These are phyloP conservation scores for Flaveria trinervia DNA, from an alignment of 129 eudicot genomes.

Conservation along the genomic window DNA sequence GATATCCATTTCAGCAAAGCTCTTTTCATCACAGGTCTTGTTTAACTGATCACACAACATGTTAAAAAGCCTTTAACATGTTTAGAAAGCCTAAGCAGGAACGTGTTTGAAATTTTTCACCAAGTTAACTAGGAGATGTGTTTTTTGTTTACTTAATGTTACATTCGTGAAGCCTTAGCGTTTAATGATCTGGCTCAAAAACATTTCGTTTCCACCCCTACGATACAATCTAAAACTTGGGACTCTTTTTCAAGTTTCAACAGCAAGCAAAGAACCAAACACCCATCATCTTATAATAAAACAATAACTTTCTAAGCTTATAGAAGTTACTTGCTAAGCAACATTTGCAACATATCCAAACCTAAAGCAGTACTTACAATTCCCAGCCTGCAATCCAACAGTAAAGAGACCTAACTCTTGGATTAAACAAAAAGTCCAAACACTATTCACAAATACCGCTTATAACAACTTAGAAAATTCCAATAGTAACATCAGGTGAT, in stretches of 20 bases:
- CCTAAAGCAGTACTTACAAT: neutral
- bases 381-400: neutral
- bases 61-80: no score
- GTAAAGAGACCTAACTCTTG: neutral
- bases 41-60: no score
- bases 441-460: neutral
- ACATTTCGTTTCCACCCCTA: neutral
- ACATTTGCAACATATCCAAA: constrained; percentile 14
- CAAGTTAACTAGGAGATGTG: no score
- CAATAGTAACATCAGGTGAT: constrained; percentile 1
- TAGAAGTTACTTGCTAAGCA: neutral
- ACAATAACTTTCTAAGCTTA: neutral
- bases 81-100: no score
- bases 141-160: no score
- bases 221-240: neutral
- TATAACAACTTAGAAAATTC: neutral
- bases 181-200: no score
- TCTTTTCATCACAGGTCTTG: no score
- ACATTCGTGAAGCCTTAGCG: no score
- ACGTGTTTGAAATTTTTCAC: no score
- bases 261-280: constrained; percentile 8
- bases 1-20: no score
- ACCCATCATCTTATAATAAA: neutral
- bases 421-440: constrained; percentile 6
- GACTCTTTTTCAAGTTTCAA: neutral